phyloP scores from a whole-genome alignment of 495 filamentous ascomycete species.

The Xylaria scruposa region DNA sequence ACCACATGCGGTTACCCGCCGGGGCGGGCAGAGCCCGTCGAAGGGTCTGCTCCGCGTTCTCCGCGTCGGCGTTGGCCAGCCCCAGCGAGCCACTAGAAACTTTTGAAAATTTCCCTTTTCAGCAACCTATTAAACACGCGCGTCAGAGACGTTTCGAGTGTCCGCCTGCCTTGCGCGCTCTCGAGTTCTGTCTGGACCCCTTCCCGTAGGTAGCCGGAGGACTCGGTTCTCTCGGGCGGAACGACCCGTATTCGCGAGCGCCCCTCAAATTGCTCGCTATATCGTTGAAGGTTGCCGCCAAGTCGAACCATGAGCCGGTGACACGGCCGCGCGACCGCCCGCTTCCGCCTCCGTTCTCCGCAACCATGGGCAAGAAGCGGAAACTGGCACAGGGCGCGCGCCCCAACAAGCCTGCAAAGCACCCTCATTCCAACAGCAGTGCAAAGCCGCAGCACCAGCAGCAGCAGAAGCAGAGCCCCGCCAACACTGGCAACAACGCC shows the following conservation, averaged over 20 bases:
- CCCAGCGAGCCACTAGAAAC: constrained; percentile 22
- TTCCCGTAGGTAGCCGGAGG: not conserved
- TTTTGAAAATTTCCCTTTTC: constrained; percentile 24
- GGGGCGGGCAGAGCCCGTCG: not conserved
- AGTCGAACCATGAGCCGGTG: constrained; percentile 32
- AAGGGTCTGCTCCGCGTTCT: constrained; percentile 10
- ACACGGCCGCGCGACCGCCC: constrained; percentile 15
- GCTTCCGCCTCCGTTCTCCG: constrained; percentile 19
- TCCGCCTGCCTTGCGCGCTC: not conserved
- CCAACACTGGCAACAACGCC: not conserved
- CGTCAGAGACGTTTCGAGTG: not conserved
- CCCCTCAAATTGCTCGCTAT: not conserved
- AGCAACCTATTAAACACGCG: constrained; percentile 17
- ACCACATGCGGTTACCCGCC: constrained; percentile 21
- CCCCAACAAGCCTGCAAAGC: constrained; percentile 32
- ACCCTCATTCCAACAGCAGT: constrained; percentile 7
- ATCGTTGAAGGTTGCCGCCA: not conserved
- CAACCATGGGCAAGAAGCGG: constrained; percentile 47
- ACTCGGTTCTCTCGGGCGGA: constrained; percentile 4
- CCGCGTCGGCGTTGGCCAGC: constrained; percentile 5
- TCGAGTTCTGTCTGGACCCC: not conserved
- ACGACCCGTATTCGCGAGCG: constrained; percentile 1
- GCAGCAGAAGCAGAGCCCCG: constrained; percentile 23
- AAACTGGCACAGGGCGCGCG: constrained; percentile 37
- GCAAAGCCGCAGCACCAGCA: constrained; percentile 32